These are phyloP conservation scores for Globisporangium iwayamae DNA, from an alignment of 352 stramenopile species.

Conservation along the genomic window DNA sequence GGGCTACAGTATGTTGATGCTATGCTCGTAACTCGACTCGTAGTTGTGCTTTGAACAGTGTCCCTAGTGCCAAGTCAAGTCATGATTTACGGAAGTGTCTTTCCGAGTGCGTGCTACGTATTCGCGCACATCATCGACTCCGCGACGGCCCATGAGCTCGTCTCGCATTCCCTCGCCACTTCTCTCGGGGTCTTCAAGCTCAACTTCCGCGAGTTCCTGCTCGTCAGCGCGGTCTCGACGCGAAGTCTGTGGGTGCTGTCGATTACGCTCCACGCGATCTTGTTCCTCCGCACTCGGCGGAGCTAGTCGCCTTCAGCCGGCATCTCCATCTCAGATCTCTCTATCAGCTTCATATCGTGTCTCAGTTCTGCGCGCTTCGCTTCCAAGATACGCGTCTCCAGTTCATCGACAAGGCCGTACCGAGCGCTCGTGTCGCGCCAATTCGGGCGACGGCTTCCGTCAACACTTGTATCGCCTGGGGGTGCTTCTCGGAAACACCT, in stretches of 20 bases:
- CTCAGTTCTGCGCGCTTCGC: constrained; percentile 12
- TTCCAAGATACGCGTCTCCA: constrained; percentile 12
- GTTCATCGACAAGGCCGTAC: not conserved
- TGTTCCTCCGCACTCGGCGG: constrained; percentile 6
- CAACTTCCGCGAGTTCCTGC: constrained; percentile 9
- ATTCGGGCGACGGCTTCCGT: constrained; percentile 5
- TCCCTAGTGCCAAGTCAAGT: constrained; percentile 29
- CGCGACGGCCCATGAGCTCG: constrained; percentile 18
- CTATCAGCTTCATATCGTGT: constrained; percentile 19
- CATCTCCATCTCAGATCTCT: constrained; percentile 23
- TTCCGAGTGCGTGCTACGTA: constrained; percentile 28
- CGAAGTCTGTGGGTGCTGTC: constrained; percentile 20
- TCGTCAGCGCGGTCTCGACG: constrained; percentile 10
- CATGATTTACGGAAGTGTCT: constrained; percentile 25
- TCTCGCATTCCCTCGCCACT: constrained; percentile 20
- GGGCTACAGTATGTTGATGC: not conserved
- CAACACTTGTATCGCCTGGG: constrained; percentile 2
- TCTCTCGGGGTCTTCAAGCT: constrained; percentile 12
- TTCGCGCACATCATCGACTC: constrained; percentile 29
- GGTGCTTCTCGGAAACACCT: constrained; percentile 3
- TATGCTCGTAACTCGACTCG: not conserved
- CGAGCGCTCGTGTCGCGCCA: not conserved
- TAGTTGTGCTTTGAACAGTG: constrained; percentile 14
- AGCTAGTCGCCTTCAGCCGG: constrained; percentile 16
- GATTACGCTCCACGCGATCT: constrained; percentile 12